A percentile compares a stretch with the other conserved stretches of the same genome.
Evolutionary conservation across 2,329 filamentous ascomycete genomes (phyloP).

Genomic region (Elsinoe perseae): DNA sequence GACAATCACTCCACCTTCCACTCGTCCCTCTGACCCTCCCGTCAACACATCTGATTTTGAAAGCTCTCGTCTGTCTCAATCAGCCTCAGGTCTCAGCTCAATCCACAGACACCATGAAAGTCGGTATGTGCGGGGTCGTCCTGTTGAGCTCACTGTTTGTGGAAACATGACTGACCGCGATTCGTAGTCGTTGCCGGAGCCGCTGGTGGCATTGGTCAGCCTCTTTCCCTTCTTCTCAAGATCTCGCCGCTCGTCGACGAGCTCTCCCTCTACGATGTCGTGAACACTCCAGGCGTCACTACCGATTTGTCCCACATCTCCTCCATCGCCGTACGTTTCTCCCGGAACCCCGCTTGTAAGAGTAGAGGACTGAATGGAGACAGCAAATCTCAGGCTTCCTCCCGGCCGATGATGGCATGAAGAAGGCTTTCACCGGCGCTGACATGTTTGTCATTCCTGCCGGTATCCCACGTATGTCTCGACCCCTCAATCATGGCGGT

Average conservation of each 20-base stretch:
- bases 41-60: not conserved
- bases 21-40: not conserved
- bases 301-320: conserved; percentile 97
- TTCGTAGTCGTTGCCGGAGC: conserved; percentile 74
- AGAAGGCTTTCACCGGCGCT: conserved; percentile 81
- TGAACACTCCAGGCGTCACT: conserved; percentile 94
- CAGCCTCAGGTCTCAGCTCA: not conserved
- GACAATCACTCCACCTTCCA: conserved; percentile 8
- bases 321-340: conserved; percentile 61
- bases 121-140: conserved; percentile 17
- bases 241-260: conserved; percentile 79
- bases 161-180: not conserved
- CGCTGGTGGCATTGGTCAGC: conserved; percentile 96
- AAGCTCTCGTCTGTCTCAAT: not conserved
- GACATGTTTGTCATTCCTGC: conserved; percentile 97
- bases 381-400: conserved; percentile 84
- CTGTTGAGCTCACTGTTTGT: conserved; percentile 6
- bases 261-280: conserved; percentile 97
- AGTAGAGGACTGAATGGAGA: conserved; percentile 13
- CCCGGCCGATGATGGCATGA: conserved; percentile 73
- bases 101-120: conserved; percentile 23
- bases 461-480: conserved; percentile 77
- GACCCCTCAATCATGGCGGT: not conserved
- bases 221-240: conserved; percentile 94
- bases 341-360: conserved; percentile 13